Base-by-base conservation (phyloP, 257 asterid genomes). In the Solanum boliviense region DNA sequence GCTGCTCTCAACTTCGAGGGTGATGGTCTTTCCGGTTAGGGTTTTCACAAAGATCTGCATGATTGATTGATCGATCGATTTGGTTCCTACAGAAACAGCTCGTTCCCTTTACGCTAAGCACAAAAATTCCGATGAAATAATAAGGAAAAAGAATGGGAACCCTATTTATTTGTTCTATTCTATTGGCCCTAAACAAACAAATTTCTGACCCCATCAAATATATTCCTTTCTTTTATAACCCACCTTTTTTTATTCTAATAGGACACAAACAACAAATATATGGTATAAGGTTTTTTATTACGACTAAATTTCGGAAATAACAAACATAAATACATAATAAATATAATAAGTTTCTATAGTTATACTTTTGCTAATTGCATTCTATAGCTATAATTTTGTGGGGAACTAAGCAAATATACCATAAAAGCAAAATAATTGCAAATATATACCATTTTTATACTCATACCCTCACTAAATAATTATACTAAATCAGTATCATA, bases 11-110 rank as follows among this genome's bases (percentile, higher is more conserved):
- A 95, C 98, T 90, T 95, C 97, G 81, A 95, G 97, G 58, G 98
- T 93, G 88, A 95, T 95, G 2, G 98, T 93, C 86, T 95, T 93
- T 12, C 98, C 98, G 29, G 98, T 93, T 52, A 96, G 95, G 89
- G 96, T 95, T 91, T 95, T 96, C 81, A 96, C 98, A 84, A 96
- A 96, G 91, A 96, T 95, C 96, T 96, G 98, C 98, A 95, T 96
- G 58, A 12, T 76, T 6, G 67, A 87, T 84, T 3, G 6, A 23
- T 18, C 2, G 52, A 62, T 72, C 44, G 9, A 7, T 34, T 12
- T 38, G 1, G 25, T 1, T n/a, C 34, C 60, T n/a, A 76, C 35
- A 76, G 6, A 76, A 13, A 6, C 60, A 38, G 11, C 23, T 76
- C 60, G 84, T 39, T n/a, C 60, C 15, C 46, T 41, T 15, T 25